Conservation (phyloP, 768 basidiomycete species). For the Trichaptum fuscoviolaceum region DNA sequence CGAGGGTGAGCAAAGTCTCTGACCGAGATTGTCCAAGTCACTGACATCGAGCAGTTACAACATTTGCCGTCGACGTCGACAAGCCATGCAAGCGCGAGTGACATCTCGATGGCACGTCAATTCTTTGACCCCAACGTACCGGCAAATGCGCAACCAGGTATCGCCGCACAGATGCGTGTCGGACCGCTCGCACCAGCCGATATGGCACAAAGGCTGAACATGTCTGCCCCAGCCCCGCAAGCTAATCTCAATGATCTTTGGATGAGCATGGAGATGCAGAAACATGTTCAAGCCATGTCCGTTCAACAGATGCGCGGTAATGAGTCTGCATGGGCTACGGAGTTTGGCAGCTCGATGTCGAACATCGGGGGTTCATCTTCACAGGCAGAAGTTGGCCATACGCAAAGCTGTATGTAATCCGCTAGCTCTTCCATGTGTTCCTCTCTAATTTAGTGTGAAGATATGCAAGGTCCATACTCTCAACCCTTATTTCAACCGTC, state of each 20-base stretch:
- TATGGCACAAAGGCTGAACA: constrained; percentile 19
- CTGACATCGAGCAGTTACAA: constrained; percentile 47
- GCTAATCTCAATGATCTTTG: constrained; percentile 45
- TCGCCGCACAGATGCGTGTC: constrained; percentile 8
- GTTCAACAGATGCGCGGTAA: constrained; percentile 23
- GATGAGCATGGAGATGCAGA: constrained; percentile 42
- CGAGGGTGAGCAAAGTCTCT: constrained; percentile 42
- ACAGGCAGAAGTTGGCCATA: background rate
- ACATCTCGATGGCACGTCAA: constrained; percentile 69
- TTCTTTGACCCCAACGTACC: constrained; percentile 55
- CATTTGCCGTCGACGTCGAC: constrained; percentile 62
- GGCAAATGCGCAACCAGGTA: constrained; percentile 7
- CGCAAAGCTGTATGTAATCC: constrained; percentile 1
- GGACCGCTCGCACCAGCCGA: constrained; percentile 4
- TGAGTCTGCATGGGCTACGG: constrained; percentile 48
- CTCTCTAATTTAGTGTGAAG: background rate
- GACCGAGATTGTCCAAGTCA: constrained; percentile 4
- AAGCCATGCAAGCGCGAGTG: constrained; percentile 51
- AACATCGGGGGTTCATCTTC: background rate
- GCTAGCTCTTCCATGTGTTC: background rate
- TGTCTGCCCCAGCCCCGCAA: constrained; percentile 18
- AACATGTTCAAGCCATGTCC: constrained; percentile 27
- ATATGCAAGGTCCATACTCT: background rate
- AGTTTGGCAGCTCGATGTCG: constrained; percentile 37
- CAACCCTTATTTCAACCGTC: background rate